Base-by-base conservation (phyloP, 2,329 filamentous ascomycete genomes). In the Colletotrichum tanaceti region DNA sequence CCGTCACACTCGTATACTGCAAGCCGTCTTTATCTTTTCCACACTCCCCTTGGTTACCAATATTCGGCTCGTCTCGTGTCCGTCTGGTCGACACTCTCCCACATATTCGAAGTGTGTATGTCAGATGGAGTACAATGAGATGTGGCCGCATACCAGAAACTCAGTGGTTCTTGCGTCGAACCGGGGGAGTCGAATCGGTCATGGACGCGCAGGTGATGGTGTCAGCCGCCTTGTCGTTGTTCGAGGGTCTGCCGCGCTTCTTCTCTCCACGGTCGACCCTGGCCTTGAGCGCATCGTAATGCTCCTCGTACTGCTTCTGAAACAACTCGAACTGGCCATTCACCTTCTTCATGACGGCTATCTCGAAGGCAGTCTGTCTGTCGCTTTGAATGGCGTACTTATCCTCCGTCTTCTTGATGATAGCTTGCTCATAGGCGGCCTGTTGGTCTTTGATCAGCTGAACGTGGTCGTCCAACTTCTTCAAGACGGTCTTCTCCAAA, bases 191-290 rank as follows among this genome's bases (percentile, higher is more conserved):
- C n/a, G 10, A 7, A 5, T 38, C 14, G 3, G 10, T 3, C n/a
- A 39, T 22, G 32, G 50, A 32, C 4, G 50, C 50, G n/a, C 50
- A 54, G 10, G 32, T 54, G n/a, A 54, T 54, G n/a, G 50, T 38
- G 50, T 54, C 50, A 16, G 32, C 50, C 7, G 6, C 13, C 32
- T 54, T 22, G 11, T 39, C 50, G 32, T 16, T 22, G 18, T n/a
- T 11, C n/a, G 32, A 16, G 32, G 6, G 5, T 5, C 20, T 39
- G 32, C 11, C 11, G n/a, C 32, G 50, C 32, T 54, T 54, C 32
- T 39, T 54, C 11, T 9, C 10, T 6, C 18, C 32, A 3, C 32
- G 32, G 11, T 22, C 50, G n/a, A 22, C 18, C 50, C n/a, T 54
- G n/a, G n/a, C 5, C 32, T 39, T 39, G n/a, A 54, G n/a, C n/a